phyloP scores from a whole-genome alignment of 768 basidiomycete genomes.

The Tricholoma bakamatsutake region DNA sequence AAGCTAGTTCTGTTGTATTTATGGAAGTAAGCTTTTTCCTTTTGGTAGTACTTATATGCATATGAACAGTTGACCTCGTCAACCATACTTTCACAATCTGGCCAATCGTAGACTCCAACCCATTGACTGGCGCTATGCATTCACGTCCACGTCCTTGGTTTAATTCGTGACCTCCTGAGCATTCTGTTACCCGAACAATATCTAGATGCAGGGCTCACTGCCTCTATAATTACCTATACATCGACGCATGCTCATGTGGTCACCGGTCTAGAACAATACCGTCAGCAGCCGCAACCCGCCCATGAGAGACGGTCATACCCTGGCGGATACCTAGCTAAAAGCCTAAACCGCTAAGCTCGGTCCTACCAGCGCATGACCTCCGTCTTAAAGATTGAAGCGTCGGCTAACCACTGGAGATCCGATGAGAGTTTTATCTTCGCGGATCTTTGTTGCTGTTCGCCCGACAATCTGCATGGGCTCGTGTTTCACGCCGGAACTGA shows the following conservation, averaged over 20 bases:
- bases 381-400: slow-evolving; percentile 20
- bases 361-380: slow-evolving; percentile 26
- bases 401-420: slow-evolving; percentile 27
- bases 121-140: slow-evolving; percentile 22
- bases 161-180: slow-evolving; percentile 4
- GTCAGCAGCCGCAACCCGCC: slow-evolving; percentile 16
- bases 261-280: too few relatives aligned
- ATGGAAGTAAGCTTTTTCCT: too few relatives aligned
- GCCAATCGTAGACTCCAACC: slow-evolving; percentile 26
- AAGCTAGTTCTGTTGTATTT: too few relatives aligned
- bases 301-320: slow-evolving; percentile 14
- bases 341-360: slow-evolving; percentile 23
- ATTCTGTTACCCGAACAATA: background rate
- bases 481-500: slow-evolving; percentile 27
- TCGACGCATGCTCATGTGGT: too few relatives aligned
- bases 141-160: slow-evolving; percentile 29
- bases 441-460: slow-evolving; percentile 7
- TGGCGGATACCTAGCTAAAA: slow-evolving; percentile 28
- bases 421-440: slow-evolving; percentile 22
- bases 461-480: slow-evolving; percentile 24
- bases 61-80: slow-evolving; percentile 27
- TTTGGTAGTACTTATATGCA: too few relatives aligned
- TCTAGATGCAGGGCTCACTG: slow-evolving; percentile 15
- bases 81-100: slow-evolving; percentile 32
- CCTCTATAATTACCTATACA: slow-evolving; percentile 33